phyloP scores from a whole-genome alignment of 2,329 filamentous ascomycete species.

The Volutella citrinella region DNA sequence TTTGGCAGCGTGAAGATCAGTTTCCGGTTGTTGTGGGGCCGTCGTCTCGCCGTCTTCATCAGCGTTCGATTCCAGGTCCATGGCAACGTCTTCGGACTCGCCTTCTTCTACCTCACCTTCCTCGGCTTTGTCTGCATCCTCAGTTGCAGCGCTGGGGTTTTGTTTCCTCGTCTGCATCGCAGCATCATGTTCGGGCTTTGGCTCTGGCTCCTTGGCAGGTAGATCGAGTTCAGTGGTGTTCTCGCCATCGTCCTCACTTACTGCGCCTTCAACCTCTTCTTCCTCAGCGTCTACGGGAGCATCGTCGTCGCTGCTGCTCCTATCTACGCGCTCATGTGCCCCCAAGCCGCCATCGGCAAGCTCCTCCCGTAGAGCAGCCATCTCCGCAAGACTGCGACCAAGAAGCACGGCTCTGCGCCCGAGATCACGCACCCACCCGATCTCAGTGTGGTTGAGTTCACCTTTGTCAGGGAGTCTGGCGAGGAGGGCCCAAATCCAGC shows the following conservation, averaged over 20 bases:
- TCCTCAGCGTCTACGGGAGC: slow-evolving; percentile 32
- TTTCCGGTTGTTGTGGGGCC: slow-evolving; percentile 23
- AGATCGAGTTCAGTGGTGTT: slow-evolving; percentile 7
- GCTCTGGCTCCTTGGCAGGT: slow-evolving; percentile 16
- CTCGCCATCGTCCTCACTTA: slow-evolving; percentile 15
- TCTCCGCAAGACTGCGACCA: slow-evolving; percentile 51
- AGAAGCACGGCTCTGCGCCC: slow-evolving; percentile 71
- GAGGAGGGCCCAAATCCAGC: slow-evolving; percentile 83
- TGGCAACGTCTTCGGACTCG: slow-evolving; percentile 34
- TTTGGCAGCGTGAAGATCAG: slow-evolving; percentile 46
- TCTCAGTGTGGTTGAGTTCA: slow-evolving; percentile 70
- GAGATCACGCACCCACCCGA: slow-evolving; percentile 74
- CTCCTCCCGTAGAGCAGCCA: slow-evolving; percentile 45
- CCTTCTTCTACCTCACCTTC: slow-evolving; percentile 25
- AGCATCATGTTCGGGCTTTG: not conserved
- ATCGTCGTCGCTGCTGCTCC: slow-evolving; percentile 39
- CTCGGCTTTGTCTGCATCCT: slow-evolving; percentile 14
- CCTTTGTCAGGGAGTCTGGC: slow-evolving; percentile 72
- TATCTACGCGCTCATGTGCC: slow-evolving; percentile 45
- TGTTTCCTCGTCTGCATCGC: not conserved
- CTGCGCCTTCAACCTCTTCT: slow-evolving; percentile 26
- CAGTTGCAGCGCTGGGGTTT: no score
- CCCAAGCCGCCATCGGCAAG: slow-evolving; percentile 39
- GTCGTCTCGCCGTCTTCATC: slow-evolving; percentile 36
- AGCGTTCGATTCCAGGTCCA: slow-evolving; percentile 40